These are phyloP conservation scores for Verbena officinalis DNA, from an alignment of 257 asterid species.

Conservation along the genomic window DNA sequence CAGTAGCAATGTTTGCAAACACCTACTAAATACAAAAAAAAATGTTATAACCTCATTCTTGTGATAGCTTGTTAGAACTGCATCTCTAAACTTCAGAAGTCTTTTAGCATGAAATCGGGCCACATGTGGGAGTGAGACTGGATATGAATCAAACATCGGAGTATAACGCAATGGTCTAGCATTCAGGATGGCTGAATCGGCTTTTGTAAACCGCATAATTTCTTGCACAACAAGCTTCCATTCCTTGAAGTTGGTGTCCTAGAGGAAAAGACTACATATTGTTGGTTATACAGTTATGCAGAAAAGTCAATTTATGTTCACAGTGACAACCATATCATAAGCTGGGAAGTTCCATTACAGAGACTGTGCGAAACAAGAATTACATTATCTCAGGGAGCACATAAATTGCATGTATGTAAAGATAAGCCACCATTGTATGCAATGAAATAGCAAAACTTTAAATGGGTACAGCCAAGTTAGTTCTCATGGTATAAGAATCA, in stretches of 20 bases:
- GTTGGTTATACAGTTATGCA: conserved; percentile 43
- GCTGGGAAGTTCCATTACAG: background rate
- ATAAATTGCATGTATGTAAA: conserved; percentile 5
- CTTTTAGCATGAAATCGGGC: conserved; percentile 94
- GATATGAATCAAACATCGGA: conserved; percentile 72
- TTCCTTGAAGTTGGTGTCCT: conserved; percentile 96
- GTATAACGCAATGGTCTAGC: conserved; percentile 84
- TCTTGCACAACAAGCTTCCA: conserved; percentile 95
- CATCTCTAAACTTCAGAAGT: conserved; percentile 85
- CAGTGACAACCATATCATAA: conserved; percentile 11
- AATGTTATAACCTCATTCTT: conserved; percentile 77
- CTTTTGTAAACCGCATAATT: conserved; percentile 71
- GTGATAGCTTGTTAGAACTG: conserved; percentile 87
- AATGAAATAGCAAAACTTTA: conserved; percentile 14
- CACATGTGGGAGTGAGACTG: conserved; percentile 78
- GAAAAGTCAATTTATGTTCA: conserved; percentile 21
- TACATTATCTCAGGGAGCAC: background rate
- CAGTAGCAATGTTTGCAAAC: too few species aligned
- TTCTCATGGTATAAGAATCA: conserved; percentile 15
- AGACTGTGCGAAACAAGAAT: conserved; percentile 20
- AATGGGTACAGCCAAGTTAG: conserved; percentile 14
- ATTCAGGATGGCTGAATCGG: conserved; percentile 49
- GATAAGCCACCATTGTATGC: background rate
- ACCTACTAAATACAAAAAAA: conserved; percentile 13
- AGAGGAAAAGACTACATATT: conserved; percentile 33